phyloP scores from a whole-genome alignment of 75 land plant species.

The Adiantum capillusveneris region DNA sequence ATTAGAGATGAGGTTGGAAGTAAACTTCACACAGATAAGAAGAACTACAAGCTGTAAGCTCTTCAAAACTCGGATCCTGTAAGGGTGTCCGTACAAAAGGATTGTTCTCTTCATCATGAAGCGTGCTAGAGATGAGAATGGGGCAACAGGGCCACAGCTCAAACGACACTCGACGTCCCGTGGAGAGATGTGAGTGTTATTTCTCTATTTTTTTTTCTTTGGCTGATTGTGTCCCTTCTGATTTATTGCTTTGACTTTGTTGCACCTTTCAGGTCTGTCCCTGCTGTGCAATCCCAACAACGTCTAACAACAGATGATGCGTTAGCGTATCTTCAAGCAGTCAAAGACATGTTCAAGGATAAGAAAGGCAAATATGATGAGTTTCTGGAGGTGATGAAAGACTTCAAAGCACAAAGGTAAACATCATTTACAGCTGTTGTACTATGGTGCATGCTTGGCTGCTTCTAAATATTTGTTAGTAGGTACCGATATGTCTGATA shows the following conservation, averaged over 20 bases:
- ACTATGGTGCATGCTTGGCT: neutral
- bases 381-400: conserved; percentile 94
- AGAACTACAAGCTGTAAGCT: no score
- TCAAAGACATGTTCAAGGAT: conserved; percentile 83
- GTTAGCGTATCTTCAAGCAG: conserved; percentile 67
- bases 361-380: conserved; percentile 74
- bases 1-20: no score
- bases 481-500: neutral
- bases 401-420: conserved; percentile 86
- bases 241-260: neutral
- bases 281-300: conserved; percentile 17
- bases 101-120: neutral
- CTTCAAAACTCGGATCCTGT: no score
- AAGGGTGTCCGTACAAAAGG: no score
- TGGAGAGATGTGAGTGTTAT: conserved; percentile 8
- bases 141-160: conserved; percentile 9
- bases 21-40: no score
- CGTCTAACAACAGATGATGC: conserved; percentile 80
- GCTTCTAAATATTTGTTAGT: neutral
- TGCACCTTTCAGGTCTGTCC: neutral
- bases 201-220: no score
- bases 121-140: conserved; percentile 9
- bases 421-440: neutral
- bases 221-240: neutral
- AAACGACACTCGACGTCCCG: neutral